These are phyloP conservation scores for Chlorella ohadii DNA, from an alignment of 139 green algal genomes.

Conservation along the genomic window DNA sequence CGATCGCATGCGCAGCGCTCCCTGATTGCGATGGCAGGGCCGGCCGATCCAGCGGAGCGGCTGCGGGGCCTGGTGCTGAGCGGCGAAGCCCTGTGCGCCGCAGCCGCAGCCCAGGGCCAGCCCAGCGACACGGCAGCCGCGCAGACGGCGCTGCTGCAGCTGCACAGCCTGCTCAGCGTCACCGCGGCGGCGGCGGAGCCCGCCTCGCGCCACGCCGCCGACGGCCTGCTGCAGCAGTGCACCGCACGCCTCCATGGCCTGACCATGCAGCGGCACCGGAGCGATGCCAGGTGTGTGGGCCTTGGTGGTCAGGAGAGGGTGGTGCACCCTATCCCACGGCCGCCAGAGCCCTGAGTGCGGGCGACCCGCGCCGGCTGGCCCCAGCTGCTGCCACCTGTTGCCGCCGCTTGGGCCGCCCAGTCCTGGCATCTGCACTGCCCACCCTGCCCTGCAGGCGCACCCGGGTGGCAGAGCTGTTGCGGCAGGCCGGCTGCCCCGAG, in stretches of 20 bases:
- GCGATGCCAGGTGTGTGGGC: constrained; percentile 4
- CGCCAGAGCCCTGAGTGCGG: too few relatives aligned
- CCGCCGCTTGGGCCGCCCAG: neutral
- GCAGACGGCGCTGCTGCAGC: constrained; percentile 25
- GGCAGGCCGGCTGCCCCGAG: constrained; percentile 34
- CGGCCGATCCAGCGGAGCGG: too few relatives aligned
- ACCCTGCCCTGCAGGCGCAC: neutral
- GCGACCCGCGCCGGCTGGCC: too few relatives aligned
- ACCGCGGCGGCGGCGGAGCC: neutral
- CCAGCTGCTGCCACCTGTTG: neutral
- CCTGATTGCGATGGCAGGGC: too few relatives aligned
- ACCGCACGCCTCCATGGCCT: constrained; percentile 2
- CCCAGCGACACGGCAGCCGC: neutral
- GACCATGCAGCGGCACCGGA: neutral
- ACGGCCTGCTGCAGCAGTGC: constrained; percentile 33
- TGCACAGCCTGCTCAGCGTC: constrained; percentile 42
- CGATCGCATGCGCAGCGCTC: too few relatives aligned
- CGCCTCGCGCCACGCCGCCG: neutral
- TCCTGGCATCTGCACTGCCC: neutral
- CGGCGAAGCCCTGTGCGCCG: too few relatives aligned
- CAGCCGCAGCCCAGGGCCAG: too few relatives aligned
- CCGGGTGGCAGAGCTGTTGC: neutral
- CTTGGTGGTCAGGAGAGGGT: neutral
- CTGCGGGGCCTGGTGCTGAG: too few relatives aligned
- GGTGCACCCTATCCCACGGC: too few relatives aligned